These are phyloP conservation scores for Eucalyptus erythrocorys DNA, from an alignment of 345 rosid species.

Conservation along the genomic window DNA sequence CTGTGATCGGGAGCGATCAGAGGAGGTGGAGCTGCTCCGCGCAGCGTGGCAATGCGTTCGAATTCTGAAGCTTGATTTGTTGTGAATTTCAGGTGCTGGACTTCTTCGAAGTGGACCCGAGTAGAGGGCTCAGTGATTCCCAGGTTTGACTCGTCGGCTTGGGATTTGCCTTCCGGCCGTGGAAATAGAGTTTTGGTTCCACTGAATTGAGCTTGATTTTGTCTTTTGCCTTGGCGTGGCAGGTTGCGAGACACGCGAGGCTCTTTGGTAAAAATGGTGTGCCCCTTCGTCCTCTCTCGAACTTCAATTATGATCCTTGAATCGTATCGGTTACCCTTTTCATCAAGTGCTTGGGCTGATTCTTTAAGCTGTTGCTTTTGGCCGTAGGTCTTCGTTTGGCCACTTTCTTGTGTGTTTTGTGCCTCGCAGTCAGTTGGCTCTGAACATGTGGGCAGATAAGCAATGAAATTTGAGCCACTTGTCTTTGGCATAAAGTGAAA, in stretches of 20 bases:
- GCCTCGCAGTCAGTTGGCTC: neutral
- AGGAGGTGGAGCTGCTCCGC: neutral
- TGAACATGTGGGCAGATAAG: neutral
- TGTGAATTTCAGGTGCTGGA: slow-evolving; percentile 57
- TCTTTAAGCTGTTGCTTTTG: neutral
- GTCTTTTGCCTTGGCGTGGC: neutral
- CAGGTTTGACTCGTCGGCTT: slow-evolving; percentile 37
- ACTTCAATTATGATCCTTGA: neutral
- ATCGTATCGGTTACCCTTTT: neutral
- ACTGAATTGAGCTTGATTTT: neutral
- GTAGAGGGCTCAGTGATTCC: slow-evolving; percentile 71
- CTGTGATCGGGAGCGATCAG: neutral
- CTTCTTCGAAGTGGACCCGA: slow-evolving; percentile 70
- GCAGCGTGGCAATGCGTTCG: neutral
- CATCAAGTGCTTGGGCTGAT: neutral
- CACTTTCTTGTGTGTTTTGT: neutral
- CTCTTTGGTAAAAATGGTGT: neutral
- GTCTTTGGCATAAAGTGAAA: neutral
- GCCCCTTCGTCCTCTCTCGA: neutral
- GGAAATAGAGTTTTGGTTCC: neutral
- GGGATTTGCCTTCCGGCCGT: neutral
- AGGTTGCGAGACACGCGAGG: neutral
- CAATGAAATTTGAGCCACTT: neutral
- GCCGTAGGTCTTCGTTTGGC: neutral
- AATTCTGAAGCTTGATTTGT: neutral